phyloP scores from a whole-genome alignment of 2,329 filamentous ascomycete genomes.

The Mariannaea elegans region DNA sequence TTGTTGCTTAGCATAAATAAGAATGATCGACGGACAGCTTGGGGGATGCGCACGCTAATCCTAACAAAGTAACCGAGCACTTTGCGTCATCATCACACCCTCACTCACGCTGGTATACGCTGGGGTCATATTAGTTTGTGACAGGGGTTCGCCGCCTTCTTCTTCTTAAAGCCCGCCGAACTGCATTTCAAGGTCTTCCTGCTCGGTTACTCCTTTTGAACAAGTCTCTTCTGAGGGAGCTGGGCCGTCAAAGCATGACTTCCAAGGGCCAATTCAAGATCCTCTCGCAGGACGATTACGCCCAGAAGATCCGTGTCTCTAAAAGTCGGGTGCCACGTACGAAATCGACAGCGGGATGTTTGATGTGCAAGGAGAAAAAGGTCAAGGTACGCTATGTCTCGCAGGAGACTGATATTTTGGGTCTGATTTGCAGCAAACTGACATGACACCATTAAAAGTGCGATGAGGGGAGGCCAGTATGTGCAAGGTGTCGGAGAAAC shows the following conservation, averaged over 20 bases:
- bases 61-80: conserved; percentile 14
- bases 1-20: no score
- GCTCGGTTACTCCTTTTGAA: conserved; percentile 15
- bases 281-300: conserved; percentile 6
- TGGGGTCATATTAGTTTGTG: no score
- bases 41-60: background rate
- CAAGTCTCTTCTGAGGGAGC: background rate
- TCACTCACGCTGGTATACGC: no score
- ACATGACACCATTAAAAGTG: background rate
- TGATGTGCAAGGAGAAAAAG: conserved; percentile 17
- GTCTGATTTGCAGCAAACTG: background rate
- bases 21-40: no score
- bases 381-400: conserved; percentile 6
- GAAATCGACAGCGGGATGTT: conserved; percentile 9
- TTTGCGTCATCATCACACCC: background rate
- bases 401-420: background rate
- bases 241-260: background rate
- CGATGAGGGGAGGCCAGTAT: conserved; percentile 9
- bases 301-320: background rate
- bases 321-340: background rate
- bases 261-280: conserved; percentile 1
- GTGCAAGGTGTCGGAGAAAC: conserved; percentile 8
- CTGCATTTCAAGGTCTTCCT: background rate
- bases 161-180: background rate
- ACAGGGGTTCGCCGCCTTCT: no score